Evolutionary conservation across 345 rosid genomes (phyloP).

Genomic region (Ceriops decandra): DNA sequence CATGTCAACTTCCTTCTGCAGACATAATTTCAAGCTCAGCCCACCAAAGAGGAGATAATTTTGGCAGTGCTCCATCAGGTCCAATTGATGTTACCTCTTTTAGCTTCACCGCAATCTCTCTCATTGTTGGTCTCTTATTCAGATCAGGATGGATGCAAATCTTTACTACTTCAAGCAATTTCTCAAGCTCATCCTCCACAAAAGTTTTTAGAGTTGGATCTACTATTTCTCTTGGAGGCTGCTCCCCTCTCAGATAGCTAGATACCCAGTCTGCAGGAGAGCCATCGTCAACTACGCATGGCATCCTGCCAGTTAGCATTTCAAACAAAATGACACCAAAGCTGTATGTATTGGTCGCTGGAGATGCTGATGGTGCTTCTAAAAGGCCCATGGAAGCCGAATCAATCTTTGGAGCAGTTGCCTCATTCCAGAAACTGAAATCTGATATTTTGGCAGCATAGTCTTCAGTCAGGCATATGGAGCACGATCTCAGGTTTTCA

Average conservation of each 20-base stretch:
- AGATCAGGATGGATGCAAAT: constrained; percentile 60
- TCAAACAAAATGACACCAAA: constrained; percentile 71
- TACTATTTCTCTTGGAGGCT: constrained; percentile 43
- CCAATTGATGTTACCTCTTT: constrained; percentile 65
- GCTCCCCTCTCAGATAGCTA: constrained; percentile 35
- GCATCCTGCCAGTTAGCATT: constrained; percentile 71
- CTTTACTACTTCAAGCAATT: constrained; percentile 54
- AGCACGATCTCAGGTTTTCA: constrained; percentile 56
- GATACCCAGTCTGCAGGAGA: constrained; percentile 52
- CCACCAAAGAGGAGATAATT: constrained; percentile 91
- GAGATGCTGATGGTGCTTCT: constrained; percentile 41
- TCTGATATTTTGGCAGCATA: constrained; percentile 93
- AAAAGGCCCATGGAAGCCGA: constrained; percentile 37
- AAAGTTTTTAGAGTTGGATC: constrained; percentile 65
- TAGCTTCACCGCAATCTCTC: constrained; percentile 49
- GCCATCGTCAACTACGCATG: constrained; percentile 43
- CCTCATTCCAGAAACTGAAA: constrained; percentile 53
- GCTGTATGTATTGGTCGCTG: constrained; percentile 50
- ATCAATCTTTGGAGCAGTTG: constrained; percentile 40
- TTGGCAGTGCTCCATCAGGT: constrained; percentile 72
- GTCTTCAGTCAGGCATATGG: constrained; percentile 79
- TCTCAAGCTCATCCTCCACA: constrained; percentile 49
- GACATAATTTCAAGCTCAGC: constrained; percentile 91
- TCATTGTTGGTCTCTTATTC: constrained; percentile 54
- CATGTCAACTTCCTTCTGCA: constrained; percentile 38